phyloP scores from a whole-genome alignment of 2,329 filamentous ascomycete genomes.

The Fusarium sacchari region DNA sequence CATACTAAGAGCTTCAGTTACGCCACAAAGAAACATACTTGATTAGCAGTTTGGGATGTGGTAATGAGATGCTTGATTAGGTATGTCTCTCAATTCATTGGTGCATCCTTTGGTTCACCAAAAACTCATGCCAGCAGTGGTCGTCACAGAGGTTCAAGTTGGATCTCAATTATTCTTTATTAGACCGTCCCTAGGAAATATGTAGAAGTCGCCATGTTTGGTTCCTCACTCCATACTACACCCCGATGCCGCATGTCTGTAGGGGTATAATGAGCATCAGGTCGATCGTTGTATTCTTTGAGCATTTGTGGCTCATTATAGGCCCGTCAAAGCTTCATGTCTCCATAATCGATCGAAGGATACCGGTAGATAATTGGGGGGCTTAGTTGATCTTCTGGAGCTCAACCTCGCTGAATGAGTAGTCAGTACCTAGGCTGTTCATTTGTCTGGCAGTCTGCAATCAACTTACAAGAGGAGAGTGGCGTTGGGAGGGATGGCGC shows the following conservation, averaged over 20 bases:
- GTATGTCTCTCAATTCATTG: too few species aligned
- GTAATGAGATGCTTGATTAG: not conserved
- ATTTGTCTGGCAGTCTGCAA: not conserved
- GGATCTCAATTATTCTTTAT: conserved; percentile 16
- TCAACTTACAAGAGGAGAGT: conserved; percentile 84
- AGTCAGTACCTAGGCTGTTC: conserved; percentile 3
- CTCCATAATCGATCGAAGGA: conserved; percentile 10
- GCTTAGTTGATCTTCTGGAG: conserved; percentile 69
- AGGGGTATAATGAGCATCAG: conserved; percentile 22
- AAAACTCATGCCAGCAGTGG: not conserved
- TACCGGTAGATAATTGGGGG: not conserved
- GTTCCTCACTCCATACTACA: not conserved
- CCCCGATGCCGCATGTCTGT: not conserved
- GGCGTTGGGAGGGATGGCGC: conserved; percentile 78
- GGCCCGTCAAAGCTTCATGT: conserved; percentile 2
- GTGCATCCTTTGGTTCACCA: not conserved
- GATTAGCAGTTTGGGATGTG: not conserved
- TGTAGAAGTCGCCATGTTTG: not conserved
- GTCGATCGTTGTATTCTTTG: not conserved
- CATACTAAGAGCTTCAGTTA: not conserved
- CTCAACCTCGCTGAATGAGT: conserved; percentile 69
- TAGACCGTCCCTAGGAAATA: not conserved
- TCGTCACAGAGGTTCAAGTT: not conserved
- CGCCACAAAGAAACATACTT: not conserved
- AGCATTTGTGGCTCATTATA: not conserved